Conservation (phyloP, 2,329 filamentous ascomycete genomes). For the Talaromyces sp. region DNA sequence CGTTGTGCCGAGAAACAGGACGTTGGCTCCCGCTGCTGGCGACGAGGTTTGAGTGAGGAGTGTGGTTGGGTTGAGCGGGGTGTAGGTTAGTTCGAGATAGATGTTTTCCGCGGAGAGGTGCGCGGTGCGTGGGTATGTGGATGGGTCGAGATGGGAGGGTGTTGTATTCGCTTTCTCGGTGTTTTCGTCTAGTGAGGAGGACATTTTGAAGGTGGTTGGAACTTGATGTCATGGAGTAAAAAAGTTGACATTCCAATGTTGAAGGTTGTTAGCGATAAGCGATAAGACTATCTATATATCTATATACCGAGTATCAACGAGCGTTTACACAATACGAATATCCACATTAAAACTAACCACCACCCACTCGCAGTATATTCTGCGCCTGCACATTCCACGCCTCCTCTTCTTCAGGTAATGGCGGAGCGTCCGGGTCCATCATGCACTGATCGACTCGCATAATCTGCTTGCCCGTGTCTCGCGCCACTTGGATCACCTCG, state of each 20-base stretch:
- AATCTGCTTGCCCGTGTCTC: constrained; percentile 58
- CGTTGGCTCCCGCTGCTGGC: constrained; percentile 40
- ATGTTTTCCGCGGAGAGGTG: constrained; percentile 30
- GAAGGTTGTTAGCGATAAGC: neutral
- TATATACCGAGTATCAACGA: neutral
- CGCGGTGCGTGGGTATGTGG: constrained; percentile 36
- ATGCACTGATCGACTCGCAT: constrained; percentile 66
- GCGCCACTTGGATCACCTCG: constrained; percentile 62
- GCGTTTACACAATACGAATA: neutral
- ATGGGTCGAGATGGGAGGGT: constrained; percentile 30
- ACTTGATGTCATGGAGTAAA: neutral
- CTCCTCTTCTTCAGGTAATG: neutral
- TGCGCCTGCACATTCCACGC: neutral
- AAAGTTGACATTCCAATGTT: neutral
- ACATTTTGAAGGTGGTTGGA: neutral
- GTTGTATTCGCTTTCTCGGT: neutral
- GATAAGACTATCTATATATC: neutral
- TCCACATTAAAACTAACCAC: neutral
- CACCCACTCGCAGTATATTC: neutral
- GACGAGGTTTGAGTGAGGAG: constrained; percentile 35
- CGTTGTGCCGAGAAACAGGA: constrained; percentile 45
- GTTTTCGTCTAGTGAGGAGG: neutral
- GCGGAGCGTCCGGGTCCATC: constrained; percentile 57
- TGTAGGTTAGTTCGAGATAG: constrained; percentile 40
- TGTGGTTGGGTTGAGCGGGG: constrained; percentile 30